Conservation (phyloP, 192 early-diverging fungal species). For the Linnemannia hyalina region DNA sequence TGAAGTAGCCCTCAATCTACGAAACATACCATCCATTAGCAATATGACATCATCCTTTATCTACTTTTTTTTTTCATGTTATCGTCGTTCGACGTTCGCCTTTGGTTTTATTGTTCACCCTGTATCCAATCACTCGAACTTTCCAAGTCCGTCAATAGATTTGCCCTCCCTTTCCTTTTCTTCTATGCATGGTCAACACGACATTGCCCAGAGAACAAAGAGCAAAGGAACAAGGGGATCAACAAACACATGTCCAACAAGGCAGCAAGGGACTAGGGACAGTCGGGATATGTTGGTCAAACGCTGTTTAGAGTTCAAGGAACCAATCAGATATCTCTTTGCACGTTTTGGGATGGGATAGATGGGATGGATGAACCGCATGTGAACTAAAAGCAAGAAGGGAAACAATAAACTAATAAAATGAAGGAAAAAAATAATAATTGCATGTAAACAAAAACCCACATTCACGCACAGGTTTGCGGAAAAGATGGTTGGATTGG, state of each 20-base stretch:
- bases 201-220: background rate
- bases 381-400: background rate
- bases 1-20: background rate
- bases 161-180: too few relatives aligned
- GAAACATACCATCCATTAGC: background rate
- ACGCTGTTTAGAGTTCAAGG: background rate
- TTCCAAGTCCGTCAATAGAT: too few relatives aligned
- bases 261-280: background rate
- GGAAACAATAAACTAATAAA: background rate
- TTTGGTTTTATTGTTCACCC: too few relatives aligned
- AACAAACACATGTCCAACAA: constrained; percentile 5
- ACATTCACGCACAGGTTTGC: background rate
- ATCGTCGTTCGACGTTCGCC: too few relatives aligned
- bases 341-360: background rate
- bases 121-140: background rate
- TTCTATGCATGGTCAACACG: too few relatives aligned
- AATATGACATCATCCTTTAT: background rate
- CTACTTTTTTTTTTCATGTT: background rate
- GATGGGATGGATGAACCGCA: background rate
- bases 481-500: background rate
- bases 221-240: background rate
- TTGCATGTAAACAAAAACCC: too few relatives aligned
- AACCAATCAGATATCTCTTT: background rate
- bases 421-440: background rate
- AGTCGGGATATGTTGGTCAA: background rate